These are phyloP conservation scores for Amanita thiersii DNA, from an alignment of 768 basidiomycete genomes.

Conservation along the genomic window DNA sequence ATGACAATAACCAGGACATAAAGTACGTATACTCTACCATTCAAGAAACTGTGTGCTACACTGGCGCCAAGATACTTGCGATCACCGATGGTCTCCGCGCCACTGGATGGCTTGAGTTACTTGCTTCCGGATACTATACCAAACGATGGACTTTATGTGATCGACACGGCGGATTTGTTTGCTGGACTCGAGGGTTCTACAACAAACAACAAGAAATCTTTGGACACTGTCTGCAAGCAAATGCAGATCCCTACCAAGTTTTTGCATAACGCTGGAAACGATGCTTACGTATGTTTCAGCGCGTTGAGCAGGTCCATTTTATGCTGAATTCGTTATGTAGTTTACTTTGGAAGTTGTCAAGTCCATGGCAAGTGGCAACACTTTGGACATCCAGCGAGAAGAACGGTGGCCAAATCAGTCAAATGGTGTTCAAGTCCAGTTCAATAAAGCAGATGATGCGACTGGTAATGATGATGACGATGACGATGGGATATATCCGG, in stretches of 20 bases:
- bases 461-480: constrained; percentile 1
- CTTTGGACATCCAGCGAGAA: constrained; percentile 69
- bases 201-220: constrained; percentile 38
- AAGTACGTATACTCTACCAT: constrained; percentile 37
- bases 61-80: constrained; percentile 44
- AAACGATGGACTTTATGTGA: constrained; percentile 45
- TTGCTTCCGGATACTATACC: constrained; percentile 51
- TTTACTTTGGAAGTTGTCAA: constrained; percentile 61
- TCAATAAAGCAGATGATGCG: constrained; percentile 21
- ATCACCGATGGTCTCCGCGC: constrained; percentile 39
- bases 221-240: constrained; percentile 56
- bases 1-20: constrained; percentile 71
- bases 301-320: not conserved
- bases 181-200: constrained; percentile 62
- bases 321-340: constrained; percentile 25
- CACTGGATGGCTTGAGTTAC: constrained; percentile 41
- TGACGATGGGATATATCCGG: no score
- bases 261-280: constrained; percentile 83
- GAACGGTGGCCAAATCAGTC: constrained; percentile 71
- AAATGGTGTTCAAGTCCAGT: constrained; percentile 43
- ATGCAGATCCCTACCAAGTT: constrained; percentile 47
- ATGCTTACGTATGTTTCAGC: constrained; percentile 58
- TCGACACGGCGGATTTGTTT: constrained; percentile 75
- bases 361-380: constrained; percentile 67
- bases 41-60: not conserved